Evolutionary conservation across 495 filamentous ascomycete species (phyloP), one percentile per base, ranked within the genome.

Genomic region (Hypoxylon lienhwacheense): DNA sequence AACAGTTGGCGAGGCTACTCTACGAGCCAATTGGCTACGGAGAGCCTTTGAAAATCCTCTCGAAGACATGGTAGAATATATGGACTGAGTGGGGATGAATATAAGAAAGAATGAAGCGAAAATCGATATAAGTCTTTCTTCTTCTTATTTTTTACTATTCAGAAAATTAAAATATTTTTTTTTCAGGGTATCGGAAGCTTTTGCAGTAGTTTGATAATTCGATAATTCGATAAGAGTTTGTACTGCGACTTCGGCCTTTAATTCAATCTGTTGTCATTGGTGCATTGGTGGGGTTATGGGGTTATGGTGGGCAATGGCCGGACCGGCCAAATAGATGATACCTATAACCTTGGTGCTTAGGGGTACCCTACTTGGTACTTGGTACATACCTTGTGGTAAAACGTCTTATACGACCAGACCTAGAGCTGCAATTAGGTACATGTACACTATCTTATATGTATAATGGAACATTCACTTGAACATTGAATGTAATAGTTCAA

Each of bases 21-120:
- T 90, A 70, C 86, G 86, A 66, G 83, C 78, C 76, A 90, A 73
- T 66, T 81, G 81, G 63, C 77, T 74, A 74, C 88, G 88, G 70
- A 93, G 78, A 73, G 87, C 88, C 81, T 87, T 87, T 69, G 81
- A 85, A 69, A 93, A 83, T 72, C 78, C 83, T 77, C 85, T 82
- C 40, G 90, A 88, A 74, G 91, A 87, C 93, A 97, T 98, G 78
- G 71, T 84, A 73, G 72, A 35, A 28, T 42, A 45, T 32, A 46
- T 7, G 17, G n/a, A n/a, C 41, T 56, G 63, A 66, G 68, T 63
- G 73, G 66, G 51, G 68, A 68, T 70, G 48, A 45, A 42, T 35
- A 47, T 29, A 64, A 55, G 55, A 59, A 55, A 62, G 54, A 37
- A 21, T 44, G 45, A 63, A 42, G 50, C 33, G 42, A 22, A 25